phyloP scores from a whole-genome alignment of 352 stramenopile species.

The Globisporangium paroecandrum region DNA sequence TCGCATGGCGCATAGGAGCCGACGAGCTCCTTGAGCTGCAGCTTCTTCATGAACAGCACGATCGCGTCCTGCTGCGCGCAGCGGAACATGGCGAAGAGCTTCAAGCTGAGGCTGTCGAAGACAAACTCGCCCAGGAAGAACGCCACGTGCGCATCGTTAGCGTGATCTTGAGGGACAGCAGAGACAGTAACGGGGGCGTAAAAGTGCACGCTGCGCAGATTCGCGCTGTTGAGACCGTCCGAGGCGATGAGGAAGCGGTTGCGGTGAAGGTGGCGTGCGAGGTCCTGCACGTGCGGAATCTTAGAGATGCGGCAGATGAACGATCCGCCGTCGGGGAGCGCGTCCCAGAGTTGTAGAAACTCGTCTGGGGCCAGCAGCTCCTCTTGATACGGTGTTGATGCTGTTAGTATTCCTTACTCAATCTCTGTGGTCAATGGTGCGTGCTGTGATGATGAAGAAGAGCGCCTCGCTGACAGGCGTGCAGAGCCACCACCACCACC shows the following conservation, averaged over 20 bases:
- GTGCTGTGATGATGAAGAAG: background rate
- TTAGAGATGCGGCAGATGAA: slow-evolving; percentile 64
- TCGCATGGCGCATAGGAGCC: slow-evolving; percentile 62
- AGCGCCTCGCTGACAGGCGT: slow-evolving; percentile 5
- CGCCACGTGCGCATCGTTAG: background rate
- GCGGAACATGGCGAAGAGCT: slow-evolving; percentile 61
- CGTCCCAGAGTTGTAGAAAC: slow-evolving; percentile 53
- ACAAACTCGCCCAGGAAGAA: slow-evolving; percentile 68
- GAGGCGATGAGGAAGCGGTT: slow-evolving; percentile 55
- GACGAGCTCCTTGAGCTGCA: slow-evolving; percentile 76
- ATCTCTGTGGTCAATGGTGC: background rate
- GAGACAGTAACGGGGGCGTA: slow-evolving; percentile 32
- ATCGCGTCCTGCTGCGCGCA: slow-evolving; percentile 52
- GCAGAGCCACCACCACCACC: background rate
- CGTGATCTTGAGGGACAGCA: background rate
- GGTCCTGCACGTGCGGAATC: slow-evolving; percentile 35
- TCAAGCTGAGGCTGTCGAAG: slow-evolving; percentile 68
- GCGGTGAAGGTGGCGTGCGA: slow-evolving; percentile 41
- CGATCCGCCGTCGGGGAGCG: slow-evolving; percentile 44
- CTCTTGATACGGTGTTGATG: background rate
- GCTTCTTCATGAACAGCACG: slow-evolving; percentile 59
- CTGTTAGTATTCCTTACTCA: background rate
- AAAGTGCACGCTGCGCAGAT: slow-evolving; percentile 49
- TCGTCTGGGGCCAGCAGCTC: slow-evolving; percentile 22
- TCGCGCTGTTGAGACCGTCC: slow-evolving; percentile 37